Percentiles rank a stretch among this genome's conserved stretches.
Evolutionary conservation across 2,329 filamentous ascomycete genomes (phyloP).

Genomic region (Emericellopsis atlantica): DNA sequence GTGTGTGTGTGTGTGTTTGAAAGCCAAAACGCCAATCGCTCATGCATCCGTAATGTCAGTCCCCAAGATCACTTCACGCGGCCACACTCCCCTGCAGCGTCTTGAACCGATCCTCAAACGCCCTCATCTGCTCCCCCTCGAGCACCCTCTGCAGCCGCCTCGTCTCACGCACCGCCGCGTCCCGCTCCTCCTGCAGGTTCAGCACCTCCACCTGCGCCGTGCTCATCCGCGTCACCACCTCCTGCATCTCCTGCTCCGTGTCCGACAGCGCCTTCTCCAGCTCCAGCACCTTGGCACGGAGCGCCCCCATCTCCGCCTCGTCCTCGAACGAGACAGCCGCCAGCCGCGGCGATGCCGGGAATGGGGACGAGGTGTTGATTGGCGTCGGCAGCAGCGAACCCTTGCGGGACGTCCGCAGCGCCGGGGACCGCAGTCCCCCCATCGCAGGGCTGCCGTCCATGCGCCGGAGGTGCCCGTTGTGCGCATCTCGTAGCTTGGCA

Average conservation of each 20-base stretch:
- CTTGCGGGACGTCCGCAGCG: constrained; percentile 16
- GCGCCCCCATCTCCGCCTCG: constrained; percentile 58
- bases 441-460: constrained; percentile 37
- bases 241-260: constrained; percentile 65
- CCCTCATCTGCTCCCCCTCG: constrained; percentile 47
- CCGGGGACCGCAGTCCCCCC: constrained; percentile 18
- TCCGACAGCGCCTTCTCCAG: constrained; percentile 59
- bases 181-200: constrained; percentile 62
- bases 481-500: constrained; percentile 58
- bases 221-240: constrained; percentile 71
- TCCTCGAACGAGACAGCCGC: constrained; percentile 51
- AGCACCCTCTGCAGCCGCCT: constrained; percentile 56
- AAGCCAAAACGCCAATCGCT: constrained; percentile 21
- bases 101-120: constrained; percentile 23
- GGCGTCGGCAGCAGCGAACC: constrained; percentile 20
- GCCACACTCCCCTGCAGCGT: constrained; percentile 13
- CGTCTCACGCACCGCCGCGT: constrained; percentile 62
- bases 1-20: too few relatives aligned
- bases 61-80: too few relatives aligned
- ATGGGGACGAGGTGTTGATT: constrained; percentile 15
- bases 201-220: constrained; percentile 72
- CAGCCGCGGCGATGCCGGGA: constrained; percentile 24
- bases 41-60: constrained; percentile 15
- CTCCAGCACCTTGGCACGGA: constrained; percentile 70
- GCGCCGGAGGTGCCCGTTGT: constrained; percentile 65